Evolutionary conservation across 2,329 filamentous ascomycete species (phyloP).

Genomic region (Graphilbum sp.): DNA sequence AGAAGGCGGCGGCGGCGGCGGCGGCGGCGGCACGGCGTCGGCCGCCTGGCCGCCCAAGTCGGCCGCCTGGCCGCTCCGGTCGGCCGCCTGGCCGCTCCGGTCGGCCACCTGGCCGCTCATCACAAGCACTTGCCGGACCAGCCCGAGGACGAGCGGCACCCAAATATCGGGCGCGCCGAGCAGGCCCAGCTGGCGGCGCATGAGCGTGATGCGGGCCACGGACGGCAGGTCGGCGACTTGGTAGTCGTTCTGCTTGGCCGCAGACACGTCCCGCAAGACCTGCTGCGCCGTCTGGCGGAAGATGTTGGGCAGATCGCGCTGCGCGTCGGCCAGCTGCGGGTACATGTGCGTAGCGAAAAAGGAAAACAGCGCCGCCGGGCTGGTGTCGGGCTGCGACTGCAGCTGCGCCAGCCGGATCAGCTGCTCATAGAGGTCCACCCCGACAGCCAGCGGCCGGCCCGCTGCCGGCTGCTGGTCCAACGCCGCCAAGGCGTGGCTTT

Average conservation of each 20-base stretch:
- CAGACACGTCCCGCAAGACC: conserved; percentile 16
- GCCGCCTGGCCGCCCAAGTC: no score
- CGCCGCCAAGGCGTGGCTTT: background rate
- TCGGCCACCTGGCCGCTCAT: background rate
- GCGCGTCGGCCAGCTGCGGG: conserved; percentile 13
- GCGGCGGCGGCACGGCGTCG: no score
- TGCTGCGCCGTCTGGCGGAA: conserved; percentile 14
- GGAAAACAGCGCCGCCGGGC: conserved; percentile 11
- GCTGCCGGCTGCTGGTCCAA: background rate
- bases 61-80: no score
- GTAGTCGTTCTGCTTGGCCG: conserved; percentile 17
- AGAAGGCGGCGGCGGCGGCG: no score
- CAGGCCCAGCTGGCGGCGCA: conserved; percentile 18
- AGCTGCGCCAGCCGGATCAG: conserved; percentile 14
- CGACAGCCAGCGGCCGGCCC: conserved; percentile 1
- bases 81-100: background rate
- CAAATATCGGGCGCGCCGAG: conserved; percentile 18
- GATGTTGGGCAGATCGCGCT: conserved; percentile 14
- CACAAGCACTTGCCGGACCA: conserved; percentile 17
- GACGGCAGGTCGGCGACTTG: conserved; percentile 16
- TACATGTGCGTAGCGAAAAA: conserved; percentile 18
- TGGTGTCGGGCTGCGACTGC: conserved; percentile 9
- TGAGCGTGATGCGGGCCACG: conserved; percentile 21
- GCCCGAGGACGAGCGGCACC: conserved; percentile 17
- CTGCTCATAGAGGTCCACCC: conserved; percentile 13